These are phyloP conservation scores for Zoysia japonica DNA, from an alignment of 176 grass and related monocot genomes.

Conservation along the genomic window DNA sequence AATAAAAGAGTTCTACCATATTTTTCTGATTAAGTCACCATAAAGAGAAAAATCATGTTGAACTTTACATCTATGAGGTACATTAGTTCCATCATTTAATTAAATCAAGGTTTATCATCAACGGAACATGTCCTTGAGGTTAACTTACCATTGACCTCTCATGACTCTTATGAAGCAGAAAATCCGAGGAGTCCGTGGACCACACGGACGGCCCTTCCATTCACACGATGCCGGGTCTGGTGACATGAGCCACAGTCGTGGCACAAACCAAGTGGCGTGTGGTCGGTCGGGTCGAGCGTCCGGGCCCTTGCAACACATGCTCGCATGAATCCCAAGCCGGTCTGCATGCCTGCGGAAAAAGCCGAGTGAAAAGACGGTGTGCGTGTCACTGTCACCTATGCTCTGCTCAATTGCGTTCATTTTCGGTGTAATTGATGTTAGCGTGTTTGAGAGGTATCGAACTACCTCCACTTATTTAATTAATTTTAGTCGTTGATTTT, in stretches of 20 bases:
- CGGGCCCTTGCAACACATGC: slow-evolving; percentile 28
- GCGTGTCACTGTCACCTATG: no score
- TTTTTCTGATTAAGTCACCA: no score
- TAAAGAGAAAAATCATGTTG: neutral
- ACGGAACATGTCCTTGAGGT: neutral
- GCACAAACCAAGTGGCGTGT: slow-evolving; percentile 46
- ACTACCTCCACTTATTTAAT: no score
- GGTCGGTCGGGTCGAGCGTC: neutral
- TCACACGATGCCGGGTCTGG: slow-evolving; percentile 45
- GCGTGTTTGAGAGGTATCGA: no score
- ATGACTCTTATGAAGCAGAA: slow-evolving; percentile 4
- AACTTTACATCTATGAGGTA: neutral
- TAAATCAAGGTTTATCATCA: neutral
- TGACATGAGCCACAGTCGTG: slow-evolving; percentile 59
- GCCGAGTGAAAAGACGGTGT: neutral
- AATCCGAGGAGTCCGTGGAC: slow-evolving; percentile 30
- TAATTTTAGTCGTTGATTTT: no score
- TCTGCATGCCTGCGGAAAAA: slow-evolving; percentile 39
- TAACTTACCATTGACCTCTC: neutral
- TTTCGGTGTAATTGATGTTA: no score
- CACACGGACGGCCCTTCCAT: slow-evolving; percentile 20
- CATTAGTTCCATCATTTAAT: neutral
- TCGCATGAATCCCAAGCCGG: slow-evolving; percentile 29
- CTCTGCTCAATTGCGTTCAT: no score
- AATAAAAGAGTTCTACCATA: no score